A percentile compares a stretch with the other conserved stretches of the same genome.
These are phyloP conservation scores for Trypanosoma vivax DNA, from an alignment of 208 protist genomes.

Conservation along the genomic window DNA sequence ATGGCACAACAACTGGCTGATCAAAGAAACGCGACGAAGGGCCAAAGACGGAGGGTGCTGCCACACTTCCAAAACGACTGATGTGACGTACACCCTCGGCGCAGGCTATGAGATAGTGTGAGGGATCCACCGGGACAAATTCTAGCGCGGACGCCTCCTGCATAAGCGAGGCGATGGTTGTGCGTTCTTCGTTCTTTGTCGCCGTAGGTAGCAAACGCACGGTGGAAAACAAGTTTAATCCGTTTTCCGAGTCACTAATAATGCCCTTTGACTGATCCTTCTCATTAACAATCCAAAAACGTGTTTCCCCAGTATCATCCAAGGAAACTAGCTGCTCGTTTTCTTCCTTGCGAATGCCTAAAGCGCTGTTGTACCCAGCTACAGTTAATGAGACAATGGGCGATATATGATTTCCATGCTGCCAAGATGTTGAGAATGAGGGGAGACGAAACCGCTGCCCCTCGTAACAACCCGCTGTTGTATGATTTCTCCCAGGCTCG, in stretches of 20 bases:
- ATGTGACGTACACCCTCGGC: slow-evolving; percentile 52
- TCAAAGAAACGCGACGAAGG: slow-evolving; percentile 31
- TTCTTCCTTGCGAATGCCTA: slow-evolving; percentile 41
- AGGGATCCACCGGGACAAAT: slow-evolving; percentile 51
- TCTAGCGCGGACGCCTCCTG: slow-evolving; percentile 35
- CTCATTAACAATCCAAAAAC: slow-evolving; percentile 71
- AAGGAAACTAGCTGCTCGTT: slow-evolving; percentile 70
- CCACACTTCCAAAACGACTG: slow-evolving; percentile 61
- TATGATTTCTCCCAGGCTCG: slow-evolving; percentile 69
- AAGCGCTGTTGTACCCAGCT: slow-evolving; percentile 53
- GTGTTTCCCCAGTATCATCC: slow-evolving; percentile 36
- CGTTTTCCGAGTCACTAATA: slow-evolving; percentile 56
- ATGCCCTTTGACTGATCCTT: slow-evolving; percentile 23
- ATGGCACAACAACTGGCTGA: slow-evolving; percentile 33
- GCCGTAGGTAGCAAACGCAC: slow-evolving; percentile 41
- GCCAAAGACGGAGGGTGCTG: slow-evolving; percentile 57
- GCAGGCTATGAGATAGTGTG: slow-evolving; percentile 57
- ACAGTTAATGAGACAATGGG: slow-evolving; percentile 47
- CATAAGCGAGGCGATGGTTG: slow-evolving; percentile 3
- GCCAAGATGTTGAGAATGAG: slow-evolving; percentile 71
- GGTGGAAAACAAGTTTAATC: slow-evolving; percentile 44
- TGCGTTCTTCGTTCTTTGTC: slow-evolving; percentile 17
- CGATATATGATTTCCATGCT: slow-evolving; percentile 51
- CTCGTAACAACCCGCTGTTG: slow-evolving; percentile 38
- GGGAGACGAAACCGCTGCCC: slow-evolving; percentile 43